Evolutionary conservation across 1,284 basidiomycete species (phyloP), one percentile per base, ranked within the genome.

Genomic region (Cryptococcus hybrid): DNA sequence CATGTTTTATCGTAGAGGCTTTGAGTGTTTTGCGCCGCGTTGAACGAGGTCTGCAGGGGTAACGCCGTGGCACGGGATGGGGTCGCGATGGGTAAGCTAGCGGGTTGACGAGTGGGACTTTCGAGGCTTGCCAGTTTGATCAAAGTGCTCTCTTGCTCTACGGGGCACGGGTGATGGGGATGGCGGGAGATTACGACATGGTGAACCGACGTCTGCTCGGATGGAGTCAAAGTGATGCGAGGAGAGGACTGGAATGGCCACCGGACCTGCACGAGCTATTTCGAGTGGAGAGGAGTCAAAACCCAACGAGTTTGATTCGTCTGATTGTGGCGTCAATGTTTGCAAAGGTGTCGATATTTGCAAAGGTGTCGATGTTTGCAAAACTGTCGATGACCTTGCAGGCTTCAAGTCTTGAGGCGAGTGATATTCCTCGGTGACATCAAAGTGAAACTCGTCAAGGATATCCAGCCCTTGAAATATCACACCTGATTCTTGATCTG

Each of bases 281-380:
- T 71, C 71, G 3, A 73, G 44, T 8, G 71, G 69, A 3, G 72
- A 75, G 46, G 71, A 12, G n/a, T 9, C 11, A 3, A 15, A n/a
- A 44, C 5, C 43, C 3, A 44, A 44, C 8, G 30, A 4, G 30
- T 30, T 30, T 30, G 30, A 30, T 30, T 30, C 30, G 30, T 30
- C 30, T 30, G 30, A 30, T 30, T 30, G 24, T 24, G 24, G 24
- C 24, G 24, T 24, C 24, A 3, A 24, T 24, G 24, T 24, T 24
- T 24, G 24, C 24, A 24, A 24, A 24, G 24, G 24, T 24, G 24
- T 24, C 24, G 24, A 24, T 24, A 24, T 24, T 24, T 24, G 24
- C 24, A 24, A 24, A 24, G 24, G 24, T 24, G 24, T 24, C 24
- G 24, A 24, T 24, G 24, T 24, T 24, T 24, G 30, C 30, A 30